These are phyloP conservation scores for Arctium minus DNA, from an alignment of 129 eudicot species.

Conservation along the genomic window DNA sequence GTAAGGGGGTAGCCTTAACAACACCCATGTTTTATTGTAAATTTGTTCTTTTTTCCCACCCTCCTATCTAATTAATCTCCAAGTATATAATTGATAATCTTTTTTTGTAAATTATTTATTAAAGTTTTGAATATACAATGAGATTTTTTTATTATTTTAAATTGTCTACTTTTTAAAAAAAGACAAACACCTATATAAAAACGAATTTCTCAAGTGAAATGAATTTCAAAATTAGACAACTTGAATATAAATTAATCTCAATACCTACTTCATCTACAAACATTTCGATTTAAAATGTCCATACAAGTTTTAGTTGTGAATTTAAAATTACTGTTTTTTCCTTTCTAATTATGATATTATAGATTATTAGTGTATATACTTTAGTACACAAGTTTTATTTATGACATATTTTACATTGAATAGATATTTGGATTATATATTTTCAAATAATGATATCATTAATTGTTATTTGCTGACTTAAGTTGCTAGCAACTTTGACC, in stretches of 20 bases:
- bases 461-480: background rate
- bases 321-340: no score
- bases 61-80: no score
- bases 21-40: background rate
- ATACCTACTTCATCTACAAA: background rate
- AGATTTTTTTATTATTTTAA: no score
- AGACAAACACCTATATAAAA: background rate
- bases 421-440: background rate
- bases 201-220: background rate
- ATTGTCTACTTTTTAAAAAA: background rate
- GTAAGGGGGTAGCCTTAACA: no score
- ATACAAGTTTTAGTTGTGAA: background rate
- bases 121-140: background rate
- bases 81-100: no score
- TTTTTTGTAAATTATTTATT: no score
- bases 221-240: background rate
- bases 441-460: background rate
- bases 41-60: no score
- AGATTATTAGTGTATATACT: background rate
- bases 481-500: background rate
- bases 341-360: background rate
- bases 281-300: background rate
- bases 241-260: background rate
- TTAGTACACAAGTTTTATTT: background rate
- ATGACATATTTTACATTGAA: background rate